phyloP scores from a whole-genome alignment of 441 rosid species.

The Brassica balearica region DNA sequence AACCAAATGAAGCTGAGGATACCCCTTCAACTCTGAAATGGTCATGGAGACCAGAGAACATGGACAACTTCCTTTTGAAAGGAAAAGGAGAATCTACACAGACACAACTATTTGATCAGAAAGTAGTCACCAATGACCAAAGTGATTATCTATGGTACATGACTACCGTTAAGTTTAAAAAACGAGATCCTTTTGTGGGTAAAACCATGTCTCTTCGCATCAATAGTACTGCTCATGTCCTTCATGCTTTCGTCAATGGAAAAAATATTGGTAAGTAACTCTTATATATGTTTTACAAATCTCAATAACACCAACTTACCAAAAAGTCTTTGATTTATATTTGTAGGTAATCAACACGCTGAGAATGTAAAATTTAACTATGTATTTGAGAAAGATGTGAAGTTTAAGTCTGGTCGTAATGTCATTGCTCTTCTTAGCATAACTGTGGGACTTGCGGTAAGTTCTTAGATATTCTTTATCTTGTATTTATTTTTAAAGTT shows the following conservation, averaged over 20 bases:
- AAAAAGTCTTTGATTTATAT: neutral
- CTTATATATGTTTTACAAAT: neutral
- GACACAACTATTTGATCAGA: constrained; percentile 61
- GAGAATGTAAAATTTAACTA: neutral
- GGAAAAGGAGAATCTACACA: constrained; percentile 52
- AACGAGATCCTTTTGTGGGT: constrained; percentile 49
- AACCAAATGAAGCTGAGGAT: constrained; percentile 51
- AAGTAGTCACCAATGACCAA: constrained; percentile 52
- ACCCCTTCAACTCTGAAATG: constrained; percentile 53
- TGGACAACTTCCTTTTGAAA: constrained; percentile 26
- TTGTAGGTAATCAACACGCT: constrained; percentile 56
- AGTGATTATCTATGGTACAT: constrained; percentile 83
- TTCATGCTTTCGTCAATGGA: constrained; percentile 70
- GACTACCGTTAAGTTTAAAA: constrained; percentile 52
- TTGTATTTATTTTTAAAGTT: neutral
- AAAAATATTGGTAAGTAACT: constrained; percentile 53
- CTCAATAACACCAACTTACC: neutral
- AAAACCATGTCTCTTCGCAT: constrained; percentile 19
- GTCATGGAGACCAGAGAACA: constrained; percentile 74
- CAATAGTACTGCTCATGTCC: constrained; percentile 62
- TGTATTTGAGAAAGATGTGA: constrained; percentile 46
- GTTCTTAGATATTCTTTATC: neutral
- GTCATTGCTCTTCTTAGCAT: constrained; percentile 62
- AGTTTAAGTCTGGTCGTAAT: constrained; percentile 55
- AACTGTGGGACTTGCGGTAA: constrained; percentile 66